Evolutionary conservation across 2,329 filamentous ascomycete species (phyloP).

Genomic region (Aspergillus unguis): DNA sequence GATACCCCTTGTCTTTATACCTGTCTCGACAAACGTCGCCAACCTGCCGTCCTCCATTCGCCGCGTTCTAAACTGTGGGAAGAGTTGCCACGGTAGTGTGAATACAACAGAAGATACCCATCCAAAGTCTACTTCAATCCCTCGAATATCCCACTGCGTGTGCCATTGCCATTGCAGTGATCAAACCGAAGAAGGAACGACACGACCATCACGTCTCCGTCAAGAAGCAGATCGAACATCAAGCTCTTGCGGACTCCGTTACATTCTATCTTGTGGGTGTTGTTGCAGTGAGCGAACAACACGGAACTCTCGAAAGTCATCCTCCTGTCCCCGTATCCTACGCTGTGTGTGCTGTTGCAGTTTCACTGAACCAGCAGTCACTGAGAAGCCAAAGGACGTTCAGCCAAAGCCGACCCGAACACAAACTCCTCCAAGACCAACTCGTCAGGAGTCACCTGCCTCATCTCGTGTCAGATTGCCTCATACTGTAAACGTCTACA

Average conservation of each 20-base stretch:
- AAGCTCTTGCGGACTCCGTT: background rate
- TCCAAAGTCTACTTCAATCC: background rate
- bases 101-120: background rate
- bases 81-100: background rate
- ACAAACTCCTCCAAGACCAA: background rate
- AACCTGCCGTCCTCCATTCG: background rate
- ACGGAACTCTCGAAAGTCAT: background rate
- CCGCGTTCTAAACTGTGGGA: background rate
- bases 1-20: background rate
- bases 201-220: background rate
- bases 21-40: background rate
- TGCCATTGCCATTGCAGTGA: background rate
- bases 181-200: background rate
- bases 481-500: background rate
- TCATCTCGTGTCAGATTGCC: background rate
- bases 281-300: background rate
- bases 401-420: background rate
- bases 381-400: background rate
- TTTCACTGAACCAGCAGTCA: background rate
- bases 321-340: no score
- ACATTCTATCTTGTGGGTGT: background rate
- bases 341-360: background rate
- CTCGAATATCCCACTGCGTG: background rate
- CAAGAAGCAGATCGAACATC: no score
- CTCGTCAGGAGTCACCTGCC: background rate